Evolutionary conservation across 2,329 filamentous ascomycete species (phyloP), one percentile per base, ranked within the genome.

Genomic region (Stenocarpella maydis): DNA sequence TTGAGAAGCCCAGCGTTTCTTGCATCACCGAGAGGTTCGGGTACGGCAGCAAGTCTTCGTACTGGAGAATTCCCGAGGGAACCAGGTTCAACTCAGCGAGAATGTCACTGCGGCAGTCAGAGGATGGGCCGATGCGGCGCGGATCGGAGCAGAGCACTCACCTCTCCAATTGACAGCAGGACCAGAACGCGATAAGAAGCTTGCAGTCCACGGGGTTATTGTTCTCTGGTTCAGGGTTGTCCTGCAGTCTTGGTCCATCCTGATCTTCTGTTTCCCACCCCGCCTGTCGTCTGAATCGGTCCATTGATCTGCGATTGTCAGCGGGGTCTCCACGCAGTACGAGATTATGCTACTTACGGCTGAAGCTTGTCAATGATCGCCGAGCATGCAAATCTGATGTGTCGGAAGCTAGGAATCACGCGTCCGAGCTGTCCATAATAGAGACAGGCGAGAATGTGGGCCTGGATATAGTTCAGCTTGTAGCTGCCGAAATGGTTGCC

Each of bases 141-240:
- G 34, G 8, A 39, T 52, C 28, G 39, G 41, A 28, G 26, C n/a
- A 19, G 61, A 15, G 21, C 9, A 71, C 80, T 74, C 79, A 93
- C 91, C 91, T 97, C 80, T 98, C 95, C 14, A 98, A 85, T 76
- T 98, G 95, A 72, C 98, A 83, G 77, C 93, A 97, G 9, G 95
- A 96, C 95, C 95, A 98, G 75, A 95, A 98, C 0, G 93, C 91
- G 74, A 97, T 86, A 17, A 91, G 84, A 43, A 91, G 84, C 68
- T 91, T 84, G 76, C 94, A 93, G 74, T 90, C 87, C 54, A 82
- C 80, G 37, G 84, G 74, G 31, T 75, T 76, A 43, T 72, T 73
- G 19, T 47, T 61, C 41, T 61, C 58, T 24, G 26, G n/a, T 12
- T 47, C 58, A 19, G 19, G 41, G 19, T 21, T 28, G 1, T 17